A percentile compares a stretch with the other conserved stretches of the same genome.
phyloP scores from a whole-genome alignment of 179 eudicot genomes.

The Carnegiea gigantea region DNA sequence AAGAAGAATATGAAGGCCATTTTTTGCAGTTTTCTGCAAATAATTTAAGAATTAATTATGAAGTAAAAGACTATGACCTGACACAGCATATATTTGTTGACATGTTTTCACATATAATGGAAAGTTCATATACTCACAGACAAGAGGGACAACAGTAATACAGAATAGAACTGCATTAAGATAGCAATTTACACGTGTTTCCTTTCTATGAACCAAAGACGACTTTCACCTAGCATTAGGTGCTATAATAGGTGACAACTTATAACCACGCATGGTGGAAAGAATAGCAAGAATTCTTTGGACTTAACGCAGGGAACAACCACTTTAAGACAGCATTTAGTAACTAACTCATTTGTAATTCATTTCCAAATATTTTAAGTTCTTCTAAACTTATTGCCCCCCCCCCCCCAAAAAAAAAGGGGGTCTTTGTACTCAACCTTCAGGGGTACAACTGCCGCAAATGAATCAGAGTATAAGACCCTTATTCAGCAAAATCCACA shows the following conservation, averaged over 20 bases:
- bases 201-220: neutral
- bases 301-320: neutral
- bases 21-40: constrained; percentile 85
- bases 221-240: neutral
- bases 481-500: neutral
- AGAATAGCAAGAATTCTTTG: neutral
- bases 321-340: neutral
- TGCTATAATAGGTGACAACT: neutral
- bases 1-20: constrained; percentile 92
- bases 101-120: neutral
- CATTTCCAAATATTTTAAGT: neutral
- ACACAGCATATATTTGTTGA: neutral
- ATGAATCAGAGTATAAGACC: neutral
- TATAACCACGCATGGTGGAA: neutral
- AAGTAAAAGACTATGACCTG: neutral
- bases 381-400: too few species aligned
- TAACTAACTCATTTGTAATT: neutral
- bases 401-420: neutral
- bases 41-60: neutral
- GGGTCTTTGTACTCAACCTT: neutral
- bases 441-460: neutral
- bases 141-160: neutral
- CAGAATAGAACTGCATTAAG: neutral
- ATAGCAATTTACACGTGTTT: neutral
- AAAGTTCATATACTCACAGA: neutral